A percentile compares a stretch with the other conserved stretches of the same genome.
Evolutionary conservation across 2,329 filamentous ascomycete species (phyloP).

Genomic region (Fusarium denticulatum): DNA sequence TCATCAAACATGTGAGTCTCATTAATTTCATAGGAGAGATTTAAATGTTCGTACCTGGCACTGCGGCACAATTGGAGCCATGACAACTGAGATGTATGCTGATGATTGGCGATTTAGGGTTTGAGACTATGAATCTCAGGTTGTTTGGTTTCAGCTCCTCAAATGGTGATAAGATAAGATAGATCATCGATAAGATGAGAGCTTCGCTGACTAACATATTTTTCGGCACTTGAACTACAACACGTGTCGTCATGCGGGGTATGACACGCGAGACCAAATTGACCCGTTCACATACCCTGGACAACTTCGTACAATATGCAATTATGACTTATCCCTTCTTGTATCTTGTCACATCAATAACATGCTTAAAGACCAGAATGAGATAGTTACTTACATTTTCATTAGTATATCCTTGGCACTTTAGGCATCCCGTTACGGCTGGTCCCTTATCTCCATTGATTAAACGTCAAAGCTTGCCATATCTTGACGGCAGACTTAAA

Average conservation of each 20-base stretch:
- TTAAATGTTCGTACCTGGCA: not conserved
- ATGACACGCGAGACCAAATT: not conserved
- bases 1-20: not conserved
- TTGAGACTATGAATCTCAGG: not conserved
- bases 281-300: not conserved
- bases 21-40: rapidly evolving
- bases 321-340: no score
- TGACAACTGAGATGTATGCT: not conserved
- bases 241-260: not conserved
- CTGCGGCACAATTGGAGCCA: not conserved
- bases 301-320: not conserved
- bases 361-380: no score
- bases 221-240: not conserved
- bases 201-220: not conserved
- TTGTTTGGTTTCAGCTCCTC: not conserved
- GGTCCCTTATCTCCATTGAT: no score
- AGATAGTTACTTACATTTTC: no score
- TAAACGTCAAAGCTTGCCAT: no score
- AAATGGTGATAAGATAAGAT: not conserved
- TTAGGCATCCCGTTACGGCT: no score
- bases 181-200: rapidly evolving
- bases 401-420: no score
- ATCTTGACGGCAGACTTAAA: no score
- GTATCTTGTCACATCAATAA: no score
- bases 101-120: not conserved